Conservation (phyloP, 2,329 filamentous ascomycete genomes). For the Thelonectria rubi region DNA sequence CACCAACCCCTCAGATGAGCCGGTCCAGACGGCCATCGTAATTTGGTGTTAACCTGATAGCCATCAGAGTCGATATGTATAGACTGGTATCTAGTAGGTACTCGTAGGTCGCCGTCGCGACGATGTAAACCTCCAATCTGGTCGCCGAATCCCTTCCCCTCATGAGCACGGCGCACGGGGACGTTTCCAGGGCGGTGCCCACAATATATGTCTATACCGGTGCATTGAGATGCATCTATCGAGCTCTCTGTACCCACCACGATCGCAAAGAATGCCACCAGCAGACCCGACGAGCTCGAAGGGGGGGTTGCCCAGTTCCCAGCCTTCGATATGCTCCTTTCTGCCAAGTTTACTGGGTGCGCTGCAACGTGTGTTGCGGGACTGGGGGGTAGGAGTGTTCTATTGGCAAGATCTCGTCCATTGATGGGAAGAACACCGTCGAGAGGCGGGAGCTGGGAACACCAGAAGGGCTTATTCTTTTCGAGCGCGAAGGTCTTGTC, state of each 20-base stretch:
- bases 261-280: neutral
- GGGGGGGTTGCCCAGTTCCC: slow-evolving; percentile 19
- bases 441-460: neutral
- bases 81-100: too few relatives aligned
- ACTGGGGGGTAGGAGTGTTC: neutral
- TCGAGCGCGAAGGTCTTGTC: slow-evolving; percentile 35
- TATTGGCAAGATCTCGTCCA: neutral
- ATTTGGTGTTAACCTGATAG: too few relatives aligned
- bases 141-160: too few relatives aligned
- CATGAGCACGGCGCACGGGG: too few relatives aligned
- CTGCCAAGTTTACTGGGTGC: slow-evolving; percentile 15
- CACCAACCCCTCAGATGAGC: too few relatives aligned
- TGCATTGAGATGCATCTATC: slow-evolving; percentile 17
- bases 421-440: neutral
- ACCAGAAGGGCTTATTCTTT: slow-evolving; percentile 28
- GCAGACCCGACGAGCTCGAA: neutral
- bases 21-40: too few relatives aligned
- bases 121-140: too few relatives aligned
- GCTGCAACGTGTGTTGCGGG: slow-evolving; percentile 3
- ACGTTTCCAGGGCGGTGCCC: too few relatives aligned
- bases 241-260: neutral
- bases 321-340: slow-evolving; percentile 26
- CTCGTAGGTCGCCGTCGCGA: too few relatives aligned
- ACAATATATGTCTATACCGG: slow-evolving; percentile 3
- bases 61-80: too few relatives aligned